Evolutionary conservation across 163 green algal genomes (phyloP).

Genomic region (Chloromonas sp.): DNA sequence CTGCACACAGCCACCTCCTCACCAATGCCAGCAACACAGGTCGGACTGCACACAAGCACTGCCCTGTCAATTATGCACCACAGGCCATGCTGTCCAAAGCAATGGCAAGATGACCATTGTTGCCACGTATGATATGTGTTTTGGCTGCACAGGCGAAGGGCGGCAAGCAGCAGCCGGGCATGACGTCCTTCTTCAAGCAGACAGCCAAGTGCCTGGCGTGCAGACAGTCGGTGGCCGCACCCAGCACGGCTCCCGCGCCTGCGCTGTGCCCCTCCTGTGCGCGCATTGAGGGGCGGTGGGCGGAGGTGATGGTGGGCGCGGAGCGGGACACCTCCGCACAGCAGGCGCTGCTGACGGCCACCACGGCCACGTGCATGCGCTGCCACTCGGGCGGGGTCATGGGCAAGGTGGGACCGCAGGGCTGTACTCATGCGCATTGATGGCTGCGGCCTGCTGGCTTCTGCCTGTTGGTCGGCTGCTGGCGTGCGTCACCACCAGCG

Average conservation of each 20-base stretch:
- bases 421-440: no score
- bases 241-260: neutral
- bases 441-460: no score
- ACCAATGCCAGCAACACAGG: no score
- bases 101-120: no score
- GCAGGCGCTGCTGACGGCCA: neutral
- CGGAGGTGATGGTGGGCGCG: slow-evolving; percentile 3
- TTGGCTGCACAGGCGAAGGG: neutral
- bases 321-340: slow-evolving; percentile 9
- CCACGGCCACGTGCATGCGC: slow-evolving; percentile 27
- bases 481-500: no score
- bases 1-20: no score
- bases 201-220: slow-evolving; percentile 53
- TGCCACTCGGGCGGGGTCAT: slow-evolving; percentile 56
- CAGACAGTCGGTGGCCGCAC: slow-evolving; percentile 21
- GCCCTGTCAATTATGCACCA: no score
- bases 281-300: neutral
- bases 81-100: no score
- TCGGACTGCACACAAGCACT: no score
- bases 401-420: slow-evolving; percentile 22
- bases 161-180: slow-evolving; percentile 11
- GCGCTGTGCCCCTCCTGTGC: slow-evolving; percentile 11
- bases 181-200: slow-evolving; percentile 47
- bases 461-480: no score
- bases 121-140: no score